Conservation (phyloP, 192 early-diverging fungal genomes). For the Coemansia umbellata region DNA sequence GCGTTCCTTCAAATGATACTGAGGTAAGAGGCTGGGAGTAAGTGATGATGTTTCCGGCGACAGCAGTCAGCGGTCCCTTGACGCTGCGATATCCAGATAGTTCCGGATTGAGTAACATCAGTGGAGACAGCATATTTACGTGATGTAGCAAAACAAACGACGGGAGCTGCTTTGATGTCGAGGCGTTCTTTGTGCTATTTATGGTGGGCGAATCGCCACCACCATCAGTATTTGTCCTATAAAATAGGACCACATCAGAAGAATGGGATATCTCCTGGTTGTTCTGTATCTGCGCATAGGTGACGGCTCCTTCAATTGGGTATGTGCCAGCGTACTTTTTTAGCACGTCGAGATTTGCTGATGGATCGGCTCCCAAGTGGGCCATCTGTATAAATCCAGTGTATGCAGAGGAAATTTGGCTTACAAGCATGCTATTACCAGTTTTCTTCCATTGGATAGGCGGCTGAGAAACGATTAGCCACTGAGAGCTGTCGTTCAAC, state of each 20-base stretch:
- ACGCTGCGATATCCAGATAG: conserved; percentile 44
- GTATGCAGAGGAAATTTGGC: not conserved
- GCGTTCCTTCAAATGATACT: conserved; percentile 25
- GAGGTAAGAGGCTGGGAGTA: conserved; percentile 39
- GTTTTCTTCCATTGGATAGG: conserved; percentile 30
- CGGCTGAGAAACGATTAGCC: conserved; percentile 46
- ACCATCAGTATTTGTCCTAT: conserved; percentile 38
- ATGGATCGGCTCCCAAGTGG: conserved; percentile 37
- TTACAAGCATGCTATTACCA: conserved; percentile 8
- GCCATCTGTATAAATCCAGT: conserved; percentile 52
- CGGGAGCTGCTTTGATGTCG: conserved; percentile 28
- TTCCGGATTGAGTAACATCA: not conserved
- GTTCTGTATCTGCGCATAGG: conserved; percentile 38
- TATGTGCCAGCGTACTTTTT: conserved; percentile 48
- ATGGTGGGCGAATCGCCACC: conserved; percentile 11
- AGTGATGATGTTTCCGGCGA: conserved; percentile 47
- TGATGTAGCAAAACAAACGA: conserved; percentile 53
- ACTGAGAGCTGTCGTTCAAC: conserved; percentile 50
- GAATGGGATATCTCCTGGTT: conserved; percentile 19
- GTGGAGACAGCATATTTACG: conserved; percentile 18
- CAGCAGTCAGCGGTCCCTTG: conserved; percentile 52
- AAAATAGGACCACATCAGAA: conserved; percentile 30
- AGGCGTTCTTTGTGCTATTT: conserved; percentile 7
- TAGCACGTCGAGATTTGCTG: conserved; percentile 38
- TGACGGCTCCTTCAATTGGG: conserved; percentile 44